Conservation (phyloP, 148 eudicot species). For the Polygonum maritimum region DNA sequence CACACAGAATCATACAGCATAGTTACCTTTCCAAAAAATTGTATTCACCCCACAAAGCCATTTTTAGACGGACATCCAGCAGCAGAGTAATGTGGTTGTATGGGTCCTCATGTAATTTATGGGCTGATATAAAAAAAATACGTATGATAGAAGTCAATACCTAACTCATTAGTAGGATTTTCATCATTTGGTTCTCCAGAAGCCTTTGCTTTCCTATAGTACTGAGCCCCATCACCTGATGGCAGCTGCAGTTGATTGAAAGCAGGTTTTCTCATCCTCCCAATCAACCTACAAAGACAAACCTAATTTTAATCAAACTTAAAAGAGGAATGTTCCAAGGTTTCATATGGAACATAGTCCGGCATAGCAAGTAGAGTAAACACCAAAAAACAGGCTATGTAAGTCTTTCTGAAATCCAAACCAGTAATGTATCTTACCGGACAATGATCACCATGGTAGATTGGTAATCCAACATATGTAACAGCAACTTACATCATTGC, state of each 20-base stretch:
- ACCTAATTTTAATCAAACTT: constrained; percentile 3
- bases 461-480: neutral
- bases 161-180: constrained; percentile 24
- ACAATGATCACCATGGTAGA: neutral
- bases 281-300: constrained; percentile 61
- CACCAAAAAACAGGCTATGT: too few relatives aligned
- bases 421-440: neutral
- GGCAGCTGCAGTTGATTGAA: constrained; percentile 89
- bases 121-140: neutral
- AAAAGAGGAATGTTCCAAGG: constrained; percentile 22
- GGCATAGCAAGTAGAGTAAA: too few relatives aligned
- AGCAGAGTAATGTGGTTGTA: neutral
- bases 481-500: constrained; percentile 69
- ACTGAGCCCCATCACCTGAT: constrained; percentile 63
- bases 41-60: neutral
- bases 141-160: constrained; percentile 22
- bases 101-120: neutral
- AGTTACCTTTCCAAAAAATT: neutral
- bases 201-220: constrained; percentile 36
- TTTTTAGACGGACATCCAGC: neutral
- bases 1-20: neutral
- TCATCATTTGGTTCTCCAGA: constrained; percentile 20
- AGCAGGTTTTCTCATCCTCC: constrained; percentile 86
- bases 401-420: neutral
- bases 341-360: constrained; percentile 33